Base-by-base conservation (phyloP, 208 protist species). In the Crithidia thermophila region DNA sequence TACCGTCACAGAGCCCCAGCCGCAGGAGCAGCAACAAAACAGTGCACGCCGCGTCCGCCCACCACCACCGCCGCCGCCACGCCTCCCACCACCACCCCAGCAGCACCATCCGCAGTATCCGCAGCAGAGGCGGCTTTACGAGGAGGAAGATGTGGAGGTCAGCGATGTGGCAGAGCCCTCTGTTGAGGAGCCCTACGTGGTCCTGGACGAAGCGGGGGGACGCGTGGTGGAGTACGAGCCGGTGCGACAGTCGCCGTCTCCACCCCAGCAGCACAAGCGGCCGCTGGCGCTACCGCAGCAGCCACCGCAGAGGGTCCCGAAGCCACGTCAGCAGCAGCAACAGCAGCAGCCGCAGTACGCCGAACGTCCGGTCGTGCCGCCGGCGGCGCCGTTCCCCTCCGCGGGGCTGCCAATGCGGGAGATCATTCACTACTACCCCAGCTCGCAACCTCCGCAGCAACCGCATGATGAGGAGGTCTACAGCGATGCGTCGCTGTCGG, bases 151-250 rank as follows among this genome's bases (percentile, higher is more conserved):
- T 3, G 20, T 42, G 33, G 31, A 10, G 34, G 52, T 31, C 20
- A 21, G 34, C 20, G 31, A 49, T 1, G 39, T 61, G 14, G n/a
- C n/a, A n/a, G 42, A 63, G 30, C 57, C 57, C n/a, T 51, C 57
- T 3, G 57, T 63, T 21, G 57, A 63, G 30, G 57, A 63, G 30
- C 57, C 42, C 4, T 51, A 63, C 30, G 10, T 40, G 4, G 57
- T 49, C 3, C 39, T 30, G 25, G 57, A 63, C 10, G 57, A 49
- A 20, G 39, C n/a, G 4, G 42, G 42, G n/a, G 57, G 57, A 10
- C 57, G 42, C 16, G 57, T 63, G 34, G 57, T 63, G 30, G 57
- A 63, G 30, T 63, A 63, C 42, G 57, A 63, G 10, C 57, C 57
- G 3, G 57, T 51, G n/a, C n/a, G n/a, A n/a, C n/a, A n/a, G n/a